A percentile compares a stretch with the other conserved stretches of the same genome.
phyloP scores from a whole-genome alignment of 140 eudicot genomes.

The Cichorium intybus region DNA sequence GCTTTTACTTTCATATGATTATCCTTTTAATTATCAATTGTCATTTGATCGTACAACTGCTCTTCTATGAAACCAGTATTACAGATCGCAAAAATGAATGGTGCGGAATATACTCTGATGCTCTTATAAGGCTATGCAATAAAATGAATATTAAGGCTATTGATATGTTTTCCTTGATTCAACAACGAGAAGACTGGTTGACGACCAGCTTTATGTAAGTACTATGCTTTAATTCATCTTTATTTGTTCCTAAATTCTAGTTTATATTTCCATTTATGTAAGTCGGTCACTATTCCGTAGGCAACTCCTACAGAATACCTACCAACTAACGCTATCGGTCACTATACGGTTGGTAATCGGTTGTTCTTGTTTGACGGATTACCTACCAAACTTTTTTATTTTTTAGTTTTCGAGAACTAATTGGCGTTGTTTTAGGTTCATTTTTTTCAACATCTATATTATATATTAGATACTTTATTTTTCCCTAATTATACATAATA shows the following conservation, averaged over 20 bases:
- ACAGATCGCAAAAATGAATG: conserved; percentile 45
- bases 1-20: background rate
- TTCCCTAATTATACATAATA: too few relatives aligned
- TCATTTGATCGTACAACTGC: background rate
- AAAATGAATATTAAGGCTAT: conserved; percentile 53
- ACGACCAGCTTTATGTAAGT: conserved; percentile 52
- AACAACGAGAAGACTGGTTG: conserved; percentile 52
- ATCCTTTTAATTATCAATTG: background rate
- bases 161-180: conserved; percentile 59
- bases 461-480: too few relatives aligned
- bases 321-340: too few relatives aligned
- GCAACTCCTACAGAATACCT: too few relatives aligned
- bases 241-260: conserved; percentile 1
- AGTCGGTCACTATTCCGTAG: too few relatives aligned
- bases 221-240: background rate
- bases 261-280: background rate
- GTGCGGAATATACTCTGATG: conserved; percentile 59
- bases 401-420: too few relatives aligned
- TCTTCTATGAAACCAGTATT: background rate
- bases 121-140: conserved; percentile 46
- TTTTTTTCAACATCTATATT: too few relatives aligned
- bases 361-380: too few relatives aligned
- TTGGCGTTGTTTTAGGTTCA: too few relatives aligned
- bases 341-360: too few relatives aligned
- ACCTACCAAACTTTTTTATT: too few relatives aligned